A percentile compares a stretch with the other conserved stretches of the same genome.
Conservation (phyloP, 2,329 filamentous ascomycete species). For the Fusarium nisikadoi region DNA sequence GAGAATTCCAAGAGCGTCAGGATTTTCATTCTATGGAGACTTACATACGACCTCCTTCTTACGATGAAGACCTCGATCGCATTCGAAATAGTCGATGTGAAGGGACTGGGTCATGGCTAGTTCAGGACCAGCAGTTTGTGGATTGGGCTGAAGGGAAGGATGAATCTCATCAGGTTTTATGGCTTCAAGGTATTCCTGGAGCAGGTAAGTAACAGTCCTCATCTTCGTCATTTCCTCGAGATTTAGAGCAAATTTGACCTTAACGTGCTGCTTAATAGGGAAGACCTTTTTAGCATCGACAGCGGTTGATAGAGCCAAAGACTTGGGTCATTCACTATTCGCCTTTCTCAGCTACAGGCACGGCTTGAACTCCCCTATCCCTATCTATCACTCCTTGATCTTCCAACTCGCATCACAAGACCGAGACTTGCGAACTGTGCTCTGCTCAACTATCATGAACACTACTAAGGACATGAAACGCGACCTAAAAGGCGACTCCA, state of each 20-base stretch:
- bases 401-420: neutral
- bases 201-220: neutral
- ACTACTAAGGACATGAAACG: neutral
- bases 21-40: neutral
- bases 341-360: neutral
- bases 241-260: fast-evolving
- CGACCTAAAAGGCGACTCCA: neutral
- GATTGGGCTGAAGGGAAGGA: neutral
- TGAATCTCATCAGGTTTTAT: neutral
- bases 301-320: fast-evolving
- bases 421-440: neutral
- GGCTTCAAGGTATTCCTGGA: neutral
- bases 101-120: neutral
- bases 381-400: neutral
- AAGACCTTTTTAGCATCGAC: neutral
- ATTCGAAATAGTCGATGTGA: neutral
- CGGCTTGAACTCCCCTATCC: neutral
- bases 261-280: fast-evolving
- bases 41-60: neutral
- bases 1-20: neutral
- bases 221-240: neutral
- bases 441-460: neutral
- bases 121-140: neutral
- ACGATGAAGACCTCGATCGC: neutral
- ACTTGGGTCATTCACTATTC: neutral